Evolutionary conservation across 164 flowering plant species (phyloP).

Genomic region (Litsea cubeba): DNA sequence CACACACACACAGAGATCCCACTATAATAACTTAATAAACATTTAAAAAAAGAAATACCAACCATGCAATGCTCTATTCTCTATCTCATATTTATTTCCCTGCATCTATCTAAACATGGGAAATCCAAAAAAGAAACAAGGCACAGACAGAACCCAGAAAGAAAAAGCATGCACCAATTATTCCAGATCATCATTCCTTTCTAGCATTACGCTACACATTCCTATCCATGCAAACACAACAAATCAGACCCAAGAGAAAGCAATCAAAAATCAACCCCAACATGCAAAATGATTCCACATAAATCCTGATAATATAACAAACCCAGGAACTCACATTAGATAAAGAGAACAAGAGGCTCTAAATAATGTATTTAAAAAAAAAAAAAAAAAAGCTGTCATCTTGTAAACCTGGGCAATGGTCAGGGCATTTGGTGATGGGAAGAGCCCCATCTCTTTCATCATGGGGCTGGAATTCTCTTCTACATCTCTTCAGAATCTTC

Average conservation of each 20-base stretch:
- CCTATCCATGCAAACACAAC: background rate
- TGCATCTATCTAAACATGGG: background rate
- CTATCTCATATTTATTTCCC: background rate
- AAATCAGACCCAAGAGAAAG: background rate
- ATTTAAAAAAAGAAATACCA: background rate
- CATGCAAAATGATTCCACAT: background rate
- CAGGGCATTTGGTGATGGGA: constrained; percentile 29
- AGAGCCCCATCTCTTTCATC: constrained; percentile 11
- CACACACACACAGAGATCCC: background rate
- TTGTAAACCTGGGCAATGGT: constrained; percentile 45
- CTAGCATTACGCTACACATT: background rate
- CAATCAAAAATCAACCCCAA: background rate
- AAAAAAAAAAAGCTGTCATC: background rate
- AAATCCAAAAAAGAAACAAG: background rate
- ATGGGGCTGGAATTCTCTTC: constrained; percentile 35
- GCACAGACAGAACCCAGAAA: background rate
- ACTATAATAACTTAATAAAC: too few species aligned
- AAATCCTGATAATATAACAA: background rate
- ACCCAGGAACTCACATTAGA: background rate
- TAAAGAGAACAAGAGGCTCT: background rate
- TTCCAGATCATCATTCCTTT: background rate
- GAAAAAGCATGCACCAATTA: background rate
- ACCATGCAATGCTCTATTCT: background rate
- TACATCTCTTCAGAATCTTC: constrained; percentile 70
- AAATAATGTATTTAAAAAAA: too few species aligned